Percentiles rank a stretch among this genome's conserved stretches.
These are phyloP conservation scores for Ophiocytium majus DNA, from an alignment of 352 stramenopile species.

Conservation along the genomic window DNA sequence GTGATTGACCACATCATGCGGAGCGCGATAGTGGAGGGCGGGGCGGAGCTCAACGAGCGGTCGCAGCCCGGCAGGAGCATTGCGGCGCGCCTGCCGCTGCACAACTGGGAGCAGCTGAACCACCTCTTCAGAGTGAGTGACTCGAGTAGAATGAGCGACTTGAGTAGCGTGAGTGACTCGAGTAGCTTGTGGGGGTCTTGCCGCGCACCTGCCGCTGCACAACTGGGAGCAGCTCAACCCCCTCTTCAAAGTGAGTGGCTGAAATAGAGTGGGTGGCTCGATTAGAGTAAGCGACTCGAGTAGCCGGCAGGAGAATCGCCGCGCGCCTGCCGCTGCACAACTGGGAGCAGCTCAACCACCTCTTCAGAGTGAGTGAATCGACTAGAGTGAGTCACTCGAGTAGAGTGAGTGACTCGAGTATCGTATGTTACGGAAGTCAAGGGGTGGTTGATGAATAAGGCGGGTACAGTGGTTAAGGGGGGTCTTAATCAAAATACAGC, in stretches of 20 bases:
- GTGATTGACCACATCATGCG: constrained; percentile 59
- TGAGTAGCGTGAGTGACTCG: not conserved
- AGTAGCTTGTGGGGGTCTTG: not conserved
- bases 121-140: constrained; percentile 63
- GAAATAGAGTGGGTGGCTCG: not conserved
- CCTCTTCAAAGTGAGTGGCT: constrained; percentile 59
- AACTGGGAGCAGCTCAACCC: constrained; percentile 68
- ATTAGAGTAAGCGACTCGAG: not conserved
- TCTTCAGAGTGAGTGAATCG: no score
- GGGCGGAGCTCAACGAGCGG: constrained; percentile 54
- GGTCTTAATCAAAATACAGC: no score
- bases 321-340: not conserved
- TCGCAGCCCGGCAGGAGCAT: constrained; percentile 55
- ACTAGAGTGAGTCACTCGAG: not conserved
- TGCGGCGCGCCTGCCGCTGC: constrained; percentile 76
- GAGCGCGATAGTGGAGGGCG: constrained; percentile 50
- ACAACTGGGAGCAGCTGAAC: constrained; percentile 68
- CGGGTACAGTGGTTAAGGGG: no score
- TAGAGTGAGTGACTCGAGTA: no score
- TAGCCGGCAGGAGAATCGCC: no score
- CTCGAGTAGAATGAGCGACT: not conserved
- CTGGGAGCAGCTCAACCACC: not conserved
- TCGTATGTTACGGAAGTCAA: no score
- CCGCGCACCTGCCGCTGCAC: constrained; percentile 60
- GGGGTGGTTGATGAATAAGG: no score